Evolutionary conservation across 768 basidiomycete genomes (phyloP).

Genomic region (Hericium alpestre): DNA sequence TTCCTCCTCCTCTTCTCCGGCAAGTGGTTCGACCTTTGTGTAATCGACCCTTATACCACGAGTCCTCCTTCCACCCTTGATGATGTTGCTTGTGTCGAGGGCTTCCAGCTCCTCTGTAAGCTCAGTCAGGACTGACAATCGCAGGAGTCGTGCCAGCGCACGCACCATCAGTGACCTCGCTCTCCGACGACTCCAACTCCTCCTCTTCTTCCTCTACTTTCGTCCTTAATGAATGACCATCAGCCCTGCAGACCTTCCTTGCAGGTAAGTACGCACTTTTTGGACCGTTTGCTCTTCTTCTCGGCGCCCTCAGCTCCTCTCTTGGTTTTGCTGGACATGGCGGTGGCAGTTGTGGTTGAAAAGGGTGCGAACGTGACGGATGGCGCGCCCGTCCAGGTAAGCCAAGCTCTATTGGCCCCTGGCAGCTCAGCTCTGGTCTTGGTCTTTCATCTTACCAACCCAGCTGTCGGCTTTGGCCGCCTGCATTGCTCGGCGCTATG

Average conservation of each 20-base stretch:
- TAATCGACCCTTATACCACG: constrained; percentile 19
- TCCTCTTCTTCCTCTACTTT: constrained; percentile 20
- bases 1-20: constrained; percentile 19
- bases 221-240: constrained; percentile 10
- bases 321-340: not conserved
- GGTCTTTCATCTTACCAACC: too few species aligned
- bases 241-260: not conserved
- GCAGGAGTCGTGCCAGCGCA: not conserved
- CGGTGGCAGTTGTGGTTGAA: not conserved
- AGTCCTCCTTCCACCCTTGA: constrained; percentile 16
- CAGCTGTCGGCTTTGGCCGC: too few species aligned
- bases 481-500: too few species aligned
- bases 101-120: constrained; percentile 16
- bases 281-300: not conserved
- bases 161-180: constrained; percentile 18
- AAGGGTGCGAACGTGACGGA: not conserved
- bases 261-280: constrained; percentile 14
- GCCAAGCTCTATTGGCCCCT: too few species aligned
- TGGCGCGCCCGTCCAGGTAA: not conserved
- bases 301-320: not conserved
- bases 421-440: too few species aligned
- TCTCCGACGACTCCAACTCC: constrained; percentile 15
- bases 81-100: constrained; percentile 14
- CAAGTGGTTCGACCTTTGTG: constrained; percentile 18
- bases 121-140: not conserved